Percentiles rank a stretch among this genome's conserved stretches.
These are phyloP conservation scores for Pythium sp. DNA, from an alignment of 352 stramenopile genomes.

Conservation along the genomic window DNA sequence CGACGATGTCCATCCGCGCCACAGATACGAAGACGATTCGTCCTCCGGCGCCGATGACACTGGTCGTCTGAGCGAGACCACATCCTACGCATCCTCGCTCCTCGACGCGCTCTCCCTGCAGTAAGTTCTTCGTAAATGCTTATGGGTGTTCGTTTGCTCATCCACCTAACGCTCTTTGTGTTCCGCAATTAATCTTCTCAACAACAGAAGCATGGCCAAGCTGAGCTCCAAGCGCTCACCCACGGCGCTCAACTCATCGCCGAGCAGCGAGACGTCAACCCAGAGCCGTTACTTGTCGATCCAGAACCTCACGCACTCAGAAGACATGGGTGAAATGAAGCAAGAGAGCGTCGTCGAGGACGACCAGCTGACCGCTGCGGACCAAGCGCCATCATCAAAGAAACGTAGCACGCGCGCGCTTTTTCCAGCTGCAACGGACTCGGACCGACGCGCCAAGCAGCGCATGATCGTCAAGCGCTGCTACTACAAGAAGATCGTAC, in stretches of 20 bases:
- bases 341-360: constrained; percentile 6
- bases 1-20: constrained; percentile 1
- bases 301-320: constrained; percentile 18
- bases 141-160: background rate
- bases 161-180: background rate
- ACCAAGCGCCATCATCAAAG: constrained; percentile 21
- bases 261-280: background rate
- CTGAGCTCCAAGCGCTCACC: constrained; percentile 20
- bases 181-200: background rate
- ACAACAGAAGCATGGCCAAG: constrained; percentile 18
- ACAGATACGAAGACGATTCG: constrained; percentile 12
- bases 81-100: constrained; percentile 15
- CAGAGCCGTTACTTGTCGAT: constrained; percentile 14
- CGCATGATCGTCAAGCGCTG: constrained; percentile 68
- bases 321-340: constrained; percentile 17
- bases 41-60: constrained; percentile 18
- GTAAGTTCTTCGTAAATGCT: background rate
- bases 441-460: constrained; percentile 59
- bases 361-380: background rate
- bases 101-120: constrained; percentile 18
- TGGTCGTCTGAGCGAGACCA: constrained; percentile 14
- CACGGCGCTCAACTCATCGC: constrained; percentile 14
- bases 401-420: constrained; percentile 51
- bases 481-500: constrained; percentile 83
- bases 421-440: constrained; percentile 36